These are phyloP conservation scores for Epichloe hybrida DNA, from an alignment of 2,329 filamentous ascomycete species.

Conservation along the genomic window DNA sequence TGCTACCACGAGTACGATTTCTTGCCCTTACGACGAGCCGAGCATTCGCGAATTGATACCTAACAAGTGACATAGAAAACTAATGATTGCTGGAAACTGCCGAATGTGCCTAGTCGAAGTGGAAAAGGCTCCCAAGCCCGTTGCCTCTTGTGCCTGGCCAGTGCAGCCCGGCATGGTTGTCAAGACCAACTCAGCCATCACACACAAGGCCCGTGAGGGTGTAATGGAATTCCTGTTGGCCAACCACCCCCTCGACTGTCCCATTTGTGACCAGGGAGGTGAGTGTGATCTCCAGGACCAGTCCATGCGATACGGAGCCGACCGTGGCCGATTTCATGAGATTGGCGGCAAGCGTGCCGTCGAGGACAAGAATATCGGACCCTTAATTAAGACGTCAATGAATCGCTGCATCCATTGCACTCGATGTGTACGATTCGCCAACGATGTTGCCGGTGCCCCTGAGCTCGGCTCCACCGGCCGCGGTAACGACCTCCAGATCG, in stretches of 20 bases:
- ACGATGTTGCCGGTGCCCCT: constrained; percentile 89
- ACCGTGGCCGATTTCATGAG: constrained; percentile 95
- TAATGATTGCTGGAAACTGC: constrained; percentile 98
- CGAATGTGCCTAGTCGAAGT: constrained; percentile 99
- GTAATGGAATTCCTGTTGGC: constrained; percentile 98
- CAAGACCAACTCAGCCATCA: constrained; percentile 91
- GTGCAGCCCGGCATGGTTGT: constrained; percentile 98
- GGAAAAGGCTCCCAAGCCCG: constrained; percentile 88
- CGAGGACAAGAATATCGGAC: constrained; percentile 98
- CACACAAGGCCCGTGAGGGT: constrained; percentile 95
- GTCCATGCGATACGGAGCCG: constrained; percentile 95
- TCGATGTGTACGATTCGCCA: constrained; percentile 92
- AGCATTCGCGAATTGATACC: constrained; percentile 18
- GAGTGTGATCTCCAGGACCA: constrained; percentile 99
- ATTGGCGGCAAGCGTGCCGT: constrained; percentile 90
- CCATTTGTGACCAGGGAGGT: constrained; percentile 96
- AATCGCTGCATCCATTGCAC: constrained; percentile 99
- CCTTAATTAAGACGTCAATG: constrained; percentile 98
- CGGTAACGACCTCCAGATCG: constrained; percentile 95
- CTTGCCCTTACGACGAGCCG: constrained; percentile 10
- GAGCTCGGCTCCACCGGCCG: constrained; percentile 90
- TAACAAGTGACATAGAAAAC: constrained; percentile 52
- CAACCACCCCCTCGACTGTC: constrained; percentile 92
- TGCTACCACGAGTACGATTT: constrained; percentile 87
- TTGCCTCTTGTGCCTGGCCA: constrained; percentile 97